phyloP scores from a whole-genome alignment of 2,329 filamentous ascomycete species.

The Exophiala spinifera region DNA sequence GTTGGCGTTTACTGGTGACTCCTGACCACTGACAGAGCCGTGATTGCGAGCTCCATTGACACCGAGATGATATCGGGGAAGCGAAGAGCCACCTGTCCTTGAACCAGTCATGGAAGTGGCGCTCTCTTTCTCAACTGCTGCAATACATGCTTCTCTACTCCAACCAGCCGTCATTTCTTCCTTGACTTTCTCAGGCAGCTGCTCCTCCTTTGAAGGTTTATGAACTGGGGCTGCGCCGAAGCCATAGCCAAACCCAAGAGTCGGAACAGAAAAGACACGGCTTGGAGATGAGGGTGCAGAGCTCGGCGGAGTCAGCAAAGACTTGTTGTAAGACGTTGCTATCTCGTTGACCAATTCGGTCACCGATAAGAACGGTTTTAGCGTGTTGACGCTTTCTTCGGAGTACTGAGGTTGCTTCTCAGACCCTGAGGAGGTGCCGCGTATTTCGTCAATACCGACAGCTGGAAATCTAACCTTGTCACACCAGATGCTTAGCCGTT shows the following conservation, averaged over 20 bases:
- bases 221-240: constrained; percentile 35
- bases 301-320: constrained; percentile 60
- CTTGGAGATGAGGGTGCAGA: constrained; percentile 70
- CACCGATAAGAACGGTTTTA: constrained; percentile 74
- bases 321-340: constrained; percentile 65
- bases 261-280: constrained; percentile 61
- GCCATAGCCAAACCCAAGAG: constrained; percentile 52
- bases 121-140: constrained; percentile 62
- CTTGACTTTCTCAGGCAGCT: constrained; percentile 64
- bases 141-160: constrained; percentile 71
- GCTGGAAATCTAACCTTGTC: constrained; percentile 70
- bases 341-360: constrained; percentile 70
- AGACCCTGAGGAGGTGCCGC: constrained; percentile 40
- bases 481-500: constrained; percentile 74
- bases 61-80: constrained; percentile 28
- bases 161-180: constrained; percentile 77
- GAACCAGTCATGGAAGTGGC: constrained; percentile 75
- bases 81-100: constrained; percentile 51
- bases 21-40: constrained; percentile 20
- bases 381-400: constrained; percentile 57
- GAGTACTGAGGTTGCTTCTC: constrained; percentile 44
- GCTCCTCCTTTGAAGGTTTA: constrained; percentile 41
- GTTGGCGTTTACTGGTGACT: constrained; percentile 27
- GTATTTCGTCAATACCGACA: constrained; percentile 60
- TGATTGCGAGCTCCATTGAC: constrained; percentile 23